These are phyloP conservation scores for Irpex sp. DNA, from an alignment of 1,284 basidiomycete species.

Conservation along the genomic window DNA sequence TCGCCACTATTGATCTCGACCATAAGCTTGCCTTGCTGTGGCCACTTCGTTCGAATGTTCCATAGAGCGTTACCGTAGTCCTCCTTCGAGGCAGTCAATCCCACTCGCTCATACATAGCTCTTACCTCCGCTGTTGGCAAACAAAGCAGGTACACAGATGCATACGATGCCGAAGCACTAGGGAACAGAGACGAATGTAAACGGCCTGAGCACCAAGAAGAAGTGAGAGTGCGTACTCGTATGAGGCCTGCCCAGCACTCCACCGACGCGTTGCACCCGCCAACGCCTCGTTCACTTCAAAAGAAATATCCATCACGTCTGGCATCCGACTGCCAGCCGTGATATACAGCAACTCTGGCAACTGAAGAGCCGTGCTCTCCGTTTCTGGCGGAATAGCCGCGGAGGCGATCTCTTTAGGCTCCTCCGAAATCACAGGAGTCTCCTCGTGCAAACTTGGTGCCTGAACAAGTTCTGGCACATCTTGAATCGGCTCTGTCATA, in stretches of 20 bases:
- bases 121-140: conserved; percentile 29
- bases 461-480: background rate
- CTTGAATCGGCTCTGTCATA: background rate
- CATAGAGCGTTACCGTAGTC: background rate
- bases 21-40: background rate
- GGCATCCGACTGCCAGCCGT: background rate
- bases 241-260: background rate
- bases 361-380: background rate
- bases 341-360: background rate
- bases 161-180: conserved; percentile 14
- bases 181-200: background rate
- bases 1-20: background rate
- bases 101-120: conserved; percentile 24
- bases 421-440: background rate
- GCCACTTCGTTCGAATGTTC: background rate
- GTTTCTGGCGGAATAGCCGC: background rate
- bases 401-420: background rate
- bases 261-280: background rate
- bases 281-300: background rate
- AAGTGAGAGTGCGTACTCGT: background rate
- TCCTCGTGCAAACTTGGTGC: background rate
- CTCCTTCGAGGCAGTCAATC: background rate
- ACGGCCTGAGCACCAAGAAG: background rate
- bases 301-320: background rate
- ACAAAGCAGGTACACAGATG: conserved; percentile 39